Base-by-base conservation (phyloP, 108 stramenopile species). In the Mediolabrus comicus region DNA sequence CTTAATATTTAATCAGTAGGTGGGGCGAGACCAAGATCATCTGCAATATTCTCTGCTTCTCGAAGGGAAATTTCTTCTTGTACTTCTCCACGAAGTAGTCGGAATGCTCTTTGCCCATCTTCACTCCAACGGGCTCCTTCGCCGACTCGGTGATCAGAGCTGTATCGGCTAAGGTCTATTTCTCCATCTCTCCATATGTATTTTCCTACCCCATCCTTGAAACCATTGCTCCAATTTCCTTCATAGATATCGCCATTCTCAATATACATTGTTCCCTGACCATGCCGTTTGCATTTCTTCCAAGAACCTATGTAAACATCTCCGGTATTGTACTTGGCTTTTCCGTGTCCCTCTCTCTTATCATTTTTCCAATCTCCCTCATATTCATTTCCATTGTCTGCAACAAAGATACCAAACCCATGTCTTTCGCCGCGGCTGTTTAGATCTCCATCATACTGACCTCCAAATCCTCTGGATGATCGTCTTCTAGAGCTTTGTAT, bases 131-230 rank as follows among this genome's bases (percentile, higher is more conserved):
- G 65, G 14, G 71, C 82, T 38, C 82, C 82, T 59, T 79, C 74
- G 10, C 82, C 82, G 1, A 71, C 74, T 14, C 82, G 67, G 71
- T 79, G 68, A 61, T 83, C 82, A 29, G 74, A 64, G 30, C 67
- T 80, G 31, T 79, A 83, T 1, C 53, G 54, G 38, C 69, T 80
- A 24, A 83, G 59, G 70, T 83, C 82, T 7, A 83, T 28, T 65
- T 79, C 72, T n/a, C 78, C 82, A 43, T 83, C 82, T 52, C 74
- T 70, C 78, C 82, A 80, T 51, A 56, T 33, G 35, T 80, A 80
- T 17, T 63, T 75, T 25, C 82, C 82, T n/a, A 69, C 67, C 10
- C 82, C 82, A 71, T 79, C 69, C 51, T 79, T 79, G 34, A 79
- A 70, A 19, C 78, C 78, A 29, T 71, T 65, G 22, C 66, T 43